Evolutionary conservation across 2,329 filamentous ascomycete genomes (phyloP), one percentile per base, ranked within the genome.

Genomic region (Penicillium concentricum): DNA sequence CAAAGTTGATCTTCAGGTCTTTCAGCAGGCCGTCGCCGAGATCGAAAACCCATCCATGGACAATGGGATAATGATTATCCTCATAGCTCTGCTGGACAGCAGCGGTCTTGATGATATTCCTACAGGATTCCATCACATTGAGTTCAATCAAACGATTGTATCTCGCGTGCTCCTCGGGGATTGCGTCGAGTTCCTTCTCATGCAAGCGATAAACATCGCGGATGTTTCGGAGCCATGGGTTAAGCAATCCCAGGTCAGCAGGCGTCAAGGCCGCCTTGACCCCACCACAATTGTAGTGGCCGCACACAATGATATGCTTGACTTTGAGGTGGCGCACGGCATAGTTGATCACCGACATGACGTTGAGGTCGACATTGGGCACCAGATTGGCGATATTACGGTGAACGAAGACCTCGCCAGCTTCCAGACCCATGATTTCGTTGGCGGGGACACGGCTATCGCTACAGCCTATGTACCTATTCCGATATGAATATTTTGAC

Each of bases 31-130:
- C 87, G 66, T 89, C 84, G 51, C 83, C 75, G 65, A 90, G 86
- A 60, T 82, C 84, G 77, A 90, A 90, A 43, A 89, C 87, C 87
- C 87, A 90, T 35, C 86, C 87, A 74, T 89, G 87, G 51, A 90
- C 87, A 59, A 90, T 81, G 51, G 87, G 87, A 68, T 82, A 90
- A 63, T 81, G 74, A 65, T 88, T 85, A 68, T 82, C 72, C 44
- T 80, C 80, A 67, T 84, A 90, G 18, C 79, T 84, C 68, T 76
- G 82, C 79, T 77, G 87, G 77, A 69, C 74, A 10, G 73, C 89
- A 80, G 72, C 81, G 67, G 74, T 89, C 56, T 71, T 71, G 54
- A 71, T 65, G 22, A 71, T 59, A 45, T 69, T 71, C 30, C 65
- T 47, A 41, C 68, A 71, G 8, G 65, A 67, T 56, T 71, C 68